Conservation (phyloP, 1,284 basidiomycete genomes). For the Dichomitus squalens region DNA sequence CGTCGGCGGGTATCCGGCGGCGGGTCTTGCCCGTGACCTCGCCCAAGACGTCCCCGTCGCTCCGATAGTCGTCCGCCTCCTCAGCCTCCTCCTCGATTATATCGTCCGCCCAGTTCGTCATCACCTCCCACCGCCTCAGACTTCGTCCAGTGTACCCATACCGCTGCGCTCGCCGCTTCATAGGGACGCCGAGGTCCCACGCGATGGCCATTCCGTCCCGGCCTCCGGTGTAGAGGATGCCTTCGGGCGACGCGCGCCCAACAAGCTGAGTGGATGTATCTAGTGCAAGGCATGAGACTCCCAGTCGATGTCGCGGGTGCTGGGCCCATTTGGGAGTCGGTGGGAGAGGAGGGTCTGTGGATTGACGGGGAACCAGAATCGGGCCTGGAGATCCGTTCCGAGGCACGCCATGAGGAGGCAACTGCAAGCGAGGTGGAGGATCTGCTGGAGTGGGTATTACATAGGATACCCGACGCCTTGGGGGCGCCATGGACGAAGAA, state of each 20-base stretch:
- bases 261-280: constrained; percentile 81
- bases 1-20: constrained; percentile 30
- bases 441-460: constrained; percentile 76
- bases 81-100: constrained; percentile 62
- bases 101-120: constrained; percentile 83
- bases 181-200: constrained; percentile 86
- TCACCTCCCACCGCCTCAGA: constrained; percentile 62
- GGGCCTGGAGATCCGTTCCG: constrained; percentile 69
- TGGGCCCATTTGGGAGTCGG: constrained; percentile 28
- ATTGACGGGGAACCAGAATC: constrained; percentile 51
- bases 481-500: constrained; percentile 37
- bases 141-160: constrained; percentile 33
- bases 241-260: constrained; percentile 68
- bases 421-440: constrained; percentile 64
- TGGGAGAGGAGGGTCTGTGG: constrained; percentile 44
- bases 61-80: constrained; percentile 49
- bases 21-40: constrained; percentile 51
- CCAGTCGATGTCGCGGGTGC: constrained; percentile 85
- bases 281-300: constrained; percentile 83
- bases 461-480: constrained; percentile 76
- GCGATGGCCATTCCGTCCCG: constrained; percentile 90
- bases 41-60: constrained; percentile 75
- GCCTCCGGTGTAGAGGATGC: constrained; percentile 93
- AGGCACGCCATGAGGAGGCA: constrained; percentile 66
- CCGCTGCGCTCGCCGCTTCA: constrained; percentile 45